Conservation (phyloP, 441 rosid genomes). For the Lagerstroemia fauriei region DNA sequence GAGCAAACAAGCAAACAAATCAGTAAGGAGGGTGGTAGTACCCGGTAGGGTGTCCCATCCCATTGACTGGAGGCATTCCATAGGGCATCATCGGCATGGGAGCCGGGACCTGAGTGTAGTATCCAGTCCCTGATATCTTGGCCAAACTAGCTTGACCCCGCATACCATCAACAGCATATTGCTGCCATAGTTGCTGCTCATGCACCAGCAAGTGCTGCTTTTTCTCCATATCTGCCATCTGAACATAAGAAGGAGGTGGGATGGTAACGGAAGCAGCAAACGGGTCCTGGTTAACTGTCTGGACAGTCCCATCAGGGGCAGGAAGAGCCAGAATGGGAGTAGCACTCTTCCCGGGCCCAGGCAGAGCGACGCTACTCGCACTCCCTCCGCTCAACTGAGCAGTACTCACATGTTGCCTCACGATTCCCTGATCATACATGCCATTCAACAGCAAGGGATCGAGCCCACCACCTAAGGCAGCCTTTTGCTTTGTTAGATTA, state of each 20-base stretch:
- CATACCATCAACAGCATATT: constrained; percentile 79
- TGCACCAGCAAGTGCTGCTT: constrained; percentile 77
- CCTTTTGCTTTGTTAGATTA: constrained; percentile 71
- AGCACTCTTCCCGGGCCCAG: constrained; percentile 55
- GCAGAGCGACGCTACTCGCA: constrained; percentile 87
- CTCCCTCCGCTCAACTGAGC: constrained; percentile 78
- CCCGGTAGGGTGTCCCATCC: constrained; percentile 75
- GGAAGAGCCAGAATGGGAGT: constrained; percentile 86
- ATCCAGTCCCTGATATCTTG: constrained; percentile 56
- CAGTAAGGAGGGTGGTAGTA: constrained; percentile 74
- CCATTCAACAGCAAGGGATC: constrained; percentile 84
- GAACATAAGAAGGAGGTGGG: constrained; percentile 92
- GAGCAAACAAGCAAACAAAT: neutral
- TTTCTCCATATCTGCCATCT: constrained; percentile 93
- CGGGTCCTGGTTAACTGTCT: constrained; percentile 81
- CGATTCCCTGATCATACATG: constrained; percentile 90
- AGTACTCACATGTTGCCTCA: constrained; percentile 78
- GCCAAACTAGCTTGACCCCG: constrained; percentile 84
- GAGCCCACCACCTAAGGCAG: constrained; percentile 82
- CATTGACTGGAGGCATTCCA: constrained; percentile 79
- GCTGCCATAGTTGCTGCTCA: constrained; percentile 88
- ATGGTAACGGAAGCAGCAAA: constrained; percentile 77
- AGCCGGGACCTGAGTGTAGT: constrained; percentile 43
- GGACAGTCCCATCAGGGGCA: constrained; percentile 90
- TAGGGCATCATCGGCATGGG: constrained; percentile 58